A percentile compares a stretch with the other conserved stretches of the same genome.
Conservation (phyloP, 2,329 filamentous ascomycete species). For the Biscogniauxia sp. region DNA sequence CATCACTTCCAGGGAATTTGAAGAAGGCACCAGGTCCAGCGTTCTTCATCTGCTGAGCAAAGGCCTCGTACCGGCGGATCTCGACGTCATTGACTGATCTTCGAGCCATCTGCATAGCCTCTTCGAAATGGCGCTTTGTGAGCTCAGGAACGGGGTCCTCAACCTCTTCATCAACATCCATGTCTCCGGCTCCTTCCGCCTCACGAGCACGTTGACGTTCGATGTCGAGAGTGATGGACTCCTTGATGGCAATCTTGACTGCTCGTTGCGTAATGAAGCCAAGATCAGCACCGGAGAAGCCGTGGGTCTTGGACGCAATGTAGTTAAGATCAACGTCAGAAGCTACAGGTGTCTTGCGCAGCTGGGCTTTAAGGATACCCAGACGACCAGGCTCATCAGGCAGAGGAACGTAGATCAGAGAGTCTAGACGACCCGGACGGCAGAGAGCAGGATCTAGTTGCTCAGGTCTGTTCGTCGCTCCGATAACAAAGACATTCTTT, state of each 20-base stretch:
- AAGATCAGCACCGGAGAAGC: conserved; percentile 98
- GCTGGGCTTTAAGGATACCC: conserved; percentile 89
- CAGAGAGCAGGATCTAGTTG: conserved; percentile 97
- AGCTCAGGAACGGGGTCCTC: conserved; percentile 96
- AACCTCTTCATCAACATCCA: conserved; percentile 77
- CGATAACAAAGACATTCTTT: conserved; percentile 99
- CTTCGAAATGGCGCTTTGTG: conserved; percentile 95
- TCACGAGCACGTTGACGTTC: conserved; percentile 87
- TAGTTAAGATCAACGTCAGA: conserved; percentile 82
- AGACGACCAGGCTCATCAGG: conserved; percentile 88
- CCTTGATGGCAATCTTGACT: conserved; percentile 99
- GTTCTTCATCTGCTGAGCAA: conserved; percentile 99
- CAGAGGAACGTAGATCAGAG: conserved; percentile 95
- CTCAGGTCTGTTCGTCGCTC: conserved; percentile 97
- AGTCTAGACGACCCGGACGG: conserved; percentile 97
- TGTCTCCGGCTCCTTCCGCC: conserved; percentile 79
- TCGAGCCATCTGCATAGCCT: conserved; percentile 94
- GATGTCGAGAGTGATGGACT: conserved; percentile 86
- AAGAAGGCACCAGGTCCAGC: conserved; percentile 93
- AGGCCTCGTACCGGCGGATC: conserved; percentile 97
- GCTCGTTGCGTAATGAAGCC: conserved; percentile 98
- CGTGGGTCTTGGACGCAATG: conserved; percentile 96
- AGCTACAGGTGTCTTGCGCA: conserved; percentile 95
- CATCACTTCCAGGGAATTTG: conserved; percentile 82
- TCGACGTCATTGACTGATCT: conserved; percentile 95